Base-by-base conservation (phyloP, 768 basidiomycete species). In the Porpolomopsis calyptriformis region DNA sequence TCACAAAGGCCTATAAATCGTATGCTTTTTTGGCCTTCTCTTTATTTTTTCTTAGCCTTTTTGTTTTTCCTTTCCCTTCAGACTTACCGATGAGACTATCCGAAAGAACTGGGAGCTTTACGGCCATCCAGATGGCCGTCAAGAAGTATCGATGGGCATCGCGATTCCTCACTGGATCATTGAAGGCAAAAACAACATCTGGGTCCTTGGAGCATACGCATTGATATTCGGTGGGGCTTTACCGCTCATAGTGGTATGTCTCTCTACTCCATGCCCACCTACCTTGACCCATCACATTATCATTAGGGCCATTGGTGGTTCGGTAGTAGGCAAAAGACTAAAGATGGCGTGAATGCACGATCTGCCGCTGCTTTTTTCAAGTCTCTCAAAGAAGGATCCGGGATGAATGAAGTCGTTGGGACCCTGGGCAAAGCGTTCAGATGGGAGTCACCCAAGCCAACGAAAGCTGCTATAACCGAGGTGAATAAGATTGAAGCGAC, bases 1-100 rank as follows among this genome's bases (percentile, higher is more conserved):
- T 99, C 31, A 98, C 96, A 6, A 99, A 98, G 62, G 96, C 96
- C 3, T 99, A 99, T 69, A 99, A 99, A 71, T 67, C 94, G 78
- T 88, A 47, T 49, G 84, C 64, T 18, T 1, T n/a, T n/a, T n/a
- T n/a, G n/a, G n/a, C n/a, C 18, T 22, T 11, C 52, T 4, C 19
- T n/a, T 33, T 20, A 24, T 19, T 33, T 34, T 45, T 20, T 18
- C 25, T 49, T 4, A n/a, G 47, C 24, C n/a, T n/a, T n/a, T 42
- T 2, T 19, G 19, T 41, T 35, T 44, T 43, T 53, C 23, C 35
- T 16, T 2, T 20, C 14, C 3, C 11, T 25, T 3, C 53, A 91
- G 88, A 6, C 67, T 99, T 20, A 97, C 93, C 0, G 92, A 99
- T 64, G 88, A 89, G 58, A 82, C 77, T 4, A 91, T 91, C 45